Evolutionary conservation across 208 protist genomes (phyloP), one percentile per base, ranked within the genome.

Genomic region (Wallacemonas sp.): DNA sequence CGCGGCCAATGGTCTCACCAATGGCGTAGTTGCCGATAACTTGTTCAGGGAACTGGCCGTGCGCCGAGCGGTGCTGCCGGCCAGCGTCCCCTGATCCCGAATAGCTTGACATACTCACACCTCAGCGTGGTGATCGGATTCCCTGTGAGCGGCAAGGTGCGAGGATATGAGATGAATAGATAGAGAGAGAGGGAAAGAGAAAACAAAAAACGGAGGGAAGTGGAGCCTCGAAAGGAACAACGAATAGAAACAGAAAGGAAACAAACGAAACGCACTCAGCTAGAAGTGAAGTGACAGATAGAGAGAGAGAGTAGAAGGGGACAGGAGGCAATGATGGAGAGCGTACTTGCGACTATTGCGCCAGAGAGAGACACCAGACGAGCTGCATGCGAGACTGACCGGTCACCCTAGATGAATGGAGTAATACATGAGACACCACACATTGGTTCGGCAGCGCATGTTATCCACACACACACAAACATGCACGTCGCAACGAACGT

Each of bases 1-100:
- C 99, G 48, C 98, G 93, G 29, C 99, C 99, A 0, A 99, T 79
- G 2, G 98, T 99, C 62, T 99, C 98, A 34, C 98, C 97, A 49
- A 99, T 90, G 38, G 94, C 74, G 78, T 99, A 99, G 62, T 94
- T 95, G 32, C 98, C 98, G 61, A 99, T 98, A 24, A 84, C 66
- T 68, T 95, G 90, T 66, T 87, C 74, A 0, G 70, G 70, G 9
- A 72, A 30, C 27, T 29, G 44, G 27, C n/a, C 39, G 8, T 55
- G 57, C 3, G 41, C 46, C 17, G 24, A 9, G 21, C 47, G 47
- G 47, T 55, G 62, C 56, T 72, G 65, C 72, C 49, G 16, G 65
- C 52, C 2, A 44, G 48, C 54, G 34, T 26, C 4, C n/a, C 67
- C 43, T 49, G 44, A 32, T 72, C 34, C 60, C 36, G 52, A 68